phyloP scores from a whole-genome alignment of 2,329 filamentous ascomycete genomes.

The Aspergillus nomiae region DNA sequence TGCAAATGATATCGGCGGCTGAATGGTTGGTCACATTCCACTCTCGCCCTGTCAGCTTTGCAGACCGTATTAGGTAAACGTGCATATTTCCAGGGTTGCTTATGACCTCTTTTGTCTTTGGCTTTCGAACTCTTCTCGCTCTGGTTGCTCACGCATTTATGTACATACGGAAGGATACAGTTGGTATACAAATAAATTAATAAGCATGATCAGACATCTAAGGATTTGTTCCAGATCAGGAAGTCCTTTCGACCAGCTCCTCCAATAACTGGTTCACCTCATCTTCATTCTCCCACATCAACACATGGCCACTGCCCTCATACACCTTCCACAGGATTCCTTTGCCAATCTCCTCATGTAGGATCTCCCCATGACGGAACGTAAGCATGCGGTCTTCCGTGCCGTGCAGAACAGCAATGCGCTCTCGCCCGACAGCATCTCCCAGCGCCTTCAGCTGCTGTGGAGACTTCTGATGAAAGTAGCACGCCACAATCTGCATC shows the following conservation, averaged over 20 bases:
- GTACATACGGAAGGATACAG: background rate
- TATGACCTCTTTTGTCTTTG: background rate
- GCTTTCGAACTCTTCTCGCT: background rate
- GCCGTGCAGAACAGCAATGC: slow-evolving; percentile 79
- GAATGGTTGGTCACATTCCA: background rate
- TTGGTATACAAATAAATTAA: background rate
- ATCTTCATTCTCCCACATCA: slow-evolving; percentile 68
- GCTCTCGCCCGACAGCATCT: slow-evolving; percentile 68
- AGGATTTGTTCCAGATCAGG: background rate
- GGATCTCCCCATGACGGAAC: slow-evolving; percentile 66
- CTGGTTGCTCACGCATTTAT: background rate
- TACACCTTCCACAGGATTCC: slow-evolving; percentile 56
- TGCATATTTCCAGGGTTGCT: background rate
- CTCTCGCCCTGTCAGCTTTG: background rate
- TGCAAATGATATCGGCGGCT: background rate
- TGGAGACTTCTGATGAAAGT: slow-evolving; percentile 74
- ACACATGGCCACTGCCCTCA: slow-evolving; percentile 75
- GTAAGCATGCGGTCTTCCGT: slow-evolving; percentile 76
- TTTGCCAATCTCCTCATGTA: slow-evolving; percentile 69
- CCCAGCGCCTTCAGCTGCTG: slow-evolving; percentile 67
- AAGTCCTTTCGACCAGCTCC: slow-evolving; percentile 52
- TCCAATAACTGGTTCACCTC: slow-evolving; percentile 70
- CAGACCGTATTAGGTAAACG: background rate
- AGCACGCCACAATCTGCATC: slow-evolving; percentile 75
- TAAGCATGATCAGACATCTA: background rate